Base-by-base conservation (phyloP, 2,329 filamentous ascomycete genomes). In the Ceratocystis smalleyi region DNA sequence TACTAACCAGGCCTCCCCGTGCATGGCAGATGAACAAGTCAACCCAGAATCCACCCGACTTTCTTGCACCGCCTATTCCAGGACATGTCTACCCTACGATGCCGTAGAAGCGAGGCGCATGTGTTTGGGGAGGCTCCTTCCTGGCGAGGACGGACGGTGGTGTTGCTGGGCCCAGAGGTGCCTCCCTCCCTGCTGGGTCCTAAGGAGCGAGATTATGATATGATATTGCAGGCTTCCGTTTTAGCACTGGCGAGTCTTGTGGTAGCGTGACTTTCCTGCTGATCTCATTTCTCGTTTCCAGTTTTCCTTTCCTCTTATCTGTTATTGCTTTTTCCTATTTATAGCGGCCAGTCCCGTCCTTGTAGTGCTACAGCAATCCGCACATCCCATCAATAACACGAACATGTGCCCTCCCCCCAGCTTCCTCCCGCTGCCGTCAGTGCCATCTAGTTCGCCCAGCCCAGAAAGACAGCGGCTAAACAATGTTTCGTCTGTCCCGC, bases 21-120 rank as follows among this genome's bases (percentile, higher is more conserved):
- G 5, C 17, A 15, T 54, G 24, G 5, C 51, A 67, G 67, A 54
- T 63, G 47, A 30, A 65, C 40, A 43, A 63, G 63, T 45, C 64
- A 35, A 51, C 61, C 35, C 59, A 66, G 45, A 64, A 67, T 32
- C 64, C 64, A 17, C 57, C 61, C 43, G 62, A 66, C 51, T 66
- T 64, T 45, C 59, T 66, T 4, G 62, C 62, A n/a, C 49, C 65
- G 15, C 65, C 65, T 5, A 22, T 55, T 5, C 17, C 59, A 6
- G 59, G 40, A 1, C 45, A 51, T 35, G 62, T 66, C 6, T 66
- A 64, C 47, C 57, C 65, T 2, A n/a, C 57, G n/a, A 66, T 60
- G 60, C 65, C 64, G 43, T 66, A 54, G 27, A 40, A 40, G 12
- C 35, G 35, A 40, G 35, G 10, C 35, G 35, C 12, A 40, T 40